Base-by-base conservation (phyloP, 306 rosid genomes). In the Purshia tridentata region DNA sequence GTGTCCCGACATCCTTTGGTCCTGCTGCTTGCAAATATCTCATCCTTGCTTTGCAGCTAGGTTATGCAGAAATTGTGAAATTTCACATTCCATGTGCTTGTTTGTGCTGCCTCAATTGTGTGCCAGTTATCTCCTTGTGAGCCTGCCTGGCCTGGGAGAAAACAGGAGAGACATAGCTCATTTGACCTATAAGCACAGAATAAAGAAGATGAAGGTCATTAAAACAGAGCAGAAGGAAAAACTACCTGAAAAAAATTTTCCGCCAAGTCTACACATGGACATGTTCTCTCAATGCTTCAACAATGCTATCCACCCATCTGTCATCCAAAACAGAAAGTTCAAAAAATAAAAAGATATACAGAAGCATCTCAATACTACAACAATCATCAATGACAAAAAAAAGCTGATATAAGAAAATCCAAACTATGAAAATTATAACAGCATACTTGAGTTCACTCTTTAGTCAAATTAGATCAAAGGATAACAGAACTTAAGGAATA, bases 241-340 rank as follows among this genome's bases (percentile, higher is more conserved):
- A 48, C 65, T 81, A 86, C 85, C 90, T 78, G 76, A 63, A 79
- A 57, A 73, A 77, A 47, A 65, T 42, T 41, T 6, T 39, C 9
- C 59, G 35, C 76, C 56, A 23, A 48, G 35, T 79, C 79, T 29
- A 55, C 44, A 55, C 15, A 52, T 79, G 76, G 51, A 69, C 87
- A 63, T 76, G 70, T 52, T 82, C 77, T 70, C 79, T 79, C 77
- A 95, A 54, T 11, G 99, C 99, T 81, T 91, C 93, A 50, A 90
- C 80, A 66, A 95, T 88, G 82, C 96, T 91, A 62, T 84, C 90
- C 46, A 91, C 97, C 99, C 99, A 91, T 78, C 99, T 95, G 92
- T 77, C 76, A 56, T 41, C 79, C 79, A 19, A 41, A 67, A 22
- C 6, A 23, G 14, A 20, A 15, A 67, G 18, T 53, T 42, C 4